Evolutionary conservation across 495 filamentous ascomycete species (phyloP), one percentile per base, ranked within the genome.

Genomic region (Haplographium delicatum): DNA sequence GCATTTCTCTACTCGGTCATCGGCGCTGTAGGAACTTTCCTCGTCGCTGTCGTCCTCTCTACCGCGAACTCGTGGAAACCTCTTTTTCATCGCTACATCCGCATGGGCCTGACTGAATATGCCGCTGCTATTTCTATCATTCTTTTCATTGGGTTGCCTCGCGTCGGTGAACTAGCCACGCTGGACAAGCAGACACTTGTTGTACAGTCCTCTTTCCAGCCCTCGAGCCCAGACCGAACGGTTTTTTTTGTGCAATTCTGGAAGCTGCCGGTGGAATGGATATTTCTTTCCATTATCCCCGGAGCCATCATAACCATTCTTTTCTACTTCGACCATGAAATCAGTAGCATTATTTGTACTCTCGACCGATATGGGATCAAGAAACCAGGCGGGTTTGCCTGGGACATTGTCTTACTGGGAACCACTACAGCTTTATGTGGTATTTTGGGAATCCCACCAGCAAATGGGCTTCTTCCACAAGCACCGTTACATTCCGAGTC

Each of bases 261-360:
- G 83, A 68, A 77, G 51, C 54, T 86, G 11, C 79, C 80, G 1
- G 64, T 78, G 0, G 54, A 50, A 6, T 87, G 84, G 84, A 72
- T 84, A 4, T 79, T 85, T 57, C 74, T 72, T 25, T 76, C 84
- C 33, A 77, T 86, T 6, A 64, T 86, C 2, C 82, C 82, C 0
- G 83, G 83, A 0, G 58, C 78, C 13, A 84, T 87, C 53, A 83
- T 86, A 48, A 86, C 82, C 1, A 68, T 80, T 0, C 72, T 87
- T 0, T 87, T 86, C 69, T 87, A 84, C 67, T 87, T 86, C 56
- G 83, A 87, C 49, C 84, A 86, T 45, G 83, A 87, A 57, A 81
- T 86, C 20, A 84, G 79, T 58, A 85, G 80, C n/a, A 86, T 87
- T 47, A 86, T 85, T 41, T 85, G 82, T 58, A 87, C 83, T 0